Conservation (phyloP, 2,329 filamentous ascomycete genomes). For the Didymellaceae sp. region DNA sequence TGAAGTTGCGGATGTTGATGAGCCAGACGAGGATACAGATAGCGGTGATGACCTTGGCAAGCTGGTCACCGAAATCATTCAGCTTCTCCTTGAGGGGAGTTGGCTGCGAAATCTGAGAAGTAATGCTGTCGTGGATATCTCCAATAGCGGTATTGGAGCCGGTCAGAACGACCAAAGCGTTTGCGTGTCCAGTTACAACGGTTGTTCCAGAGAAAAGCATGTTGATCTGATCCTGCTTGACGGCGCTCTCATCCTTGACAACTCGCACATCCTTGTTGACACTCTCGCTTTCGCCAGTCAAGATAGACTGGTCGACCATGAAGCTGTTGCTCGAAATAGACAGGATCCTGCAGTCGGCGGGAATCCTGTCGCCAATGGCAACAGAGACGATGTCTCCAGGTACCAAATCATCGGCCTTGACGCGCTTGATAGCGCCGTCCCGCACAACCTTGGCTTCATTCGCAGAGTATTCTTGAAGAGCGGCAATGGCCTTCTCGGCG, state of each 20-base stretch:
- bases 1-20: constrained; percentile 98
- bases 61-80: constrained; percentile 93
- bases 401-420: constrained; percentile 97
- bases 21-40: constrained; percentile 98
- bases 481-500: constrained; percentile 97
- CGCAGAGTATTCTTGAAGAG: constrained; percentile 97
- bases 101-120: constrained; percentile 94
- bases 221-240: constrained; percentile 97
- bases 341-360: constrained; percentile 90
- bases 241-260: constrained; percentile 79
- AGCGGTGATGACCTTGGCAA: constrained; percentile 97
- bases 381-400: constrained; percentile 91
- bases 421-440: constrained; percentile 76
- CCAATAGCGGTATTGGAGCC: constrained; percentile 92
- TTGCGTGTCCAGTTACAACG: constrained; percentile 91
- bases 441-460: constrained; percentile 95
- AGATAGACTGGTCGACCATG: constrained; percentile 91
- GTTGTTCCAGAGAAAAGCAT: constrained; percentile 99
- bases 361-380: constrained; percentile 88
- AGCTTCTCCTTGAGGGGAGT: constrained; percentile 98
- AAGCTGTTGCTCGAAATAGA: constrained; percentile 97
- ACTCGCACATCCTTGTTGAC: constrained; percentile 79
- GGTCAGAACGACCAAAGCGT: constrained; percentile 87
- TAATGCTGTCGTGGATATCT: constrained; percentile 98
- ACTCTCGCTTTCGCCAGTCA: constrained; percentile 97